Conservation (phyloP, 768 basidiomycete species). For the Boletales sp. region DNA sequence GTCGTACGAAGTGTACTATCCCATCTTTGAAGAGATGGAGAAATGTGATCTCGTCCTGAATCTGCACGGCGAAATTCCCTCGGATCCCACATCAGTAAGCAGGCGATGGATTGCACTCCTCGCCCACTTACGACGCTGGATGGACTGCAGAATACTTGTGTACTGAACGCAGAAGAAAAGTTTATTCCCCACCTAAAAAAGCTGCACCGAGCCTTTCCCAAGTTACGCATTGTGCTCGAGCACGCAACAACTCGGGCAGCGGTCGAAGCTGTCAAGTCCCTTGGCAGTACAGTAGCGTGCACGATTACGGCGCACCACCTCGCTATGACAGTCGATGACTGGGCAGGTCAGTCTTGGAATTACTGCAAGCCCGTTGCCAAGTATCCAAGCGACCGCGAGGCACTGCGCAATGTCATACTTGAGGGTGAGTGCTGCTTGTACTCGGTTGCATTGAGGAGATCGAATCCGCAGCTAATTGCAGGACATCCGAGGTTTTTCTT, state of each 20-base stretch:
- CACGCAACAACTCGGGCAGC: conserved; percentile 94
- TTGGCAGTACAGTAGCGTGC: conserved; percentile 84
- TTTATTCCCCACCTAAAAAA: conserved; percentile 87
- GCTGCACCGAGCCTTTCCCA: conserved; percentile 81
- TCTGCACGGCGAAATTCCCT: conserved; percentile 95
- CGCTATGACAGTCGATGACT: conserved; percentile 90
- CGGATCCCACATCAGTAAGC: conserved; percentile 60
- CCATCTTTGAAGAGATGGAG: conserved; percentile 92
- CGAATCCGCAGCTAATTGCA: conserved; percentile 17
- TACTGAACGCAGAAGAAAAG: conserved; percentile 87
- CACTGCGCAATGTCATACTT: conserved; percentile 70
- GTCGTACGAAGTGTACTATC: conserved; percentile 90
- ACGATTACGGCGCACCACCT: conserved; percentile 98
- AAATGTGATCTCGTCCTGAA: conserved; percentile 92
- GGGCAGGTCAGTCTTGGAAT: conserved; percentile 92
- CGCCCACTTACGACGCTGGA: background rate
- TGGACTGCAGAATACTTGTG: conserved; percentile 68
- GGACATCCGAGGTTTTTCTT: conserved; percentile 96
- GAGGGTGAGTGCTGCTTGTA: conserved; percentile 49
- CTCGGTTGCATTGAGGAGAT: background rate
- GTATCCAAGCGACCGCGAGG: conserved; percentile 85
- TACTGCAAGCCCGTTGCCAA: conserved; percentile 99
- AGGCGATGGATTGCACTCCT: background rate
- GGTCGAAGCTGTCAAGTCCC: conserved; percentile 76
- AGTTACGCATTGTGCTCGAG: conserved; percentile 91